Conservation (phyloP, 2,329 filamentous ascomycete species). For the Juglanconis sp. region DNA sequence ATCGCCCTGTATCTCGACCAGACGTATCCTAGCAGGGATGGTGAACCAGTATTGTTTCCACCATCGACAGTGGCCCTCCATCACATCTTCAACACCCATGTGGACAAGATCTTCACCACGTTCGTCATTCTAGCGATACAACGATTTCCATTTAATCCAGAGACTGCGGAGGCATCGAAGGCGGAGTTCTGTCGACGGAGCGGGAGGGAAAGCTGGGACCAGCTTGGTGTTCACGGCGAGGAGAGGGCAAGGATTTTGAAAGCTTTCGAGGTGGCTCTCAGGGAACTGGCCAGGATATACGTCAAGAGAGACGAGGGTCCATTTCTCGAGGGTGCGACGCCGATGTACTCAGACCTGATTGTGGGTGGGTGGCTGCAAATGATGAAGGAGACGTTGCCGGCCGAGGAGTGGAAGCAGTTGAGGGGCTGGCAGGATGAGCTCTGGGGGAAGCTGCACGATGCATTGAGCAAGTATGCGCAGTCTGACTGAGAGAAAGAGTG, state of each 20-base stretch:
- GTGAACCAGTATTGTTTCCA: slow-evolving; percentile 20
- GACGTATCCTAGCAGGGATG: slow-evolving; percentile 37
- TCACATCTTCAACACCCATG: slow-evolving; percentile 46
- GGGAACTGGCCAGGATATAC: slow-evolving; percentile 39
- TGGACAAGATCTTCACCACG: slow-evolving; percentile 52
- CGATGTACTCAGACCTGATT: slow-evolving; percentile 54
- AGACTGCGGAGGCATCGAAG: slow-evolving; percentile 39
- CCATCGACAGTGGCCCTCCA: not conserved
- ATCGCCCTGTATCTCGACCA: slow-evolving; percentile 60
- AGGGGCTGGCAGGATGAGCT: slow-evolving; percentile 47
- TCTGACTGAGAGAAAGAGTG: not conserved
- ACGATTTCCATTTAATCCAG: slow-evolving; percentile 49
- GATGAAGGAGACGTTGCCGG: slow-evolving; percentile 36
- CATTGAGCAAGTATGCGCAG: slow-evolving; percentile 34
- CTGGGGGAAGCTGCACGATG: slow-evolving; percentile 49
- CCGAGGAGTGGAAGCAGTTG: slow-evolving; percentile 39
- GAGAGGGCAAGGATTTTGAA: slow-evolving; percentile 33
- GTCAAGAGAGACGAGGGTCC: slow-evolving; percentile 38
- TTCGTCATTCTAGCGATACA: slow-evolving; percentile 39
- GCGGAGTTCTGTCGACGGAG: slow-evolving; percentile 48
- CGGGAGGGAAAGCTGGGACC: slow-evolving; percentile 42
- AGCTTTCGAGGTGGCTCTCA: slow-evolving; percentile 40
- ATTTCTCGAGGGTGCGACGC: slow-evolving; percentile 43
- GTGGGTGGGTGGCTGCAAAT: slow-evolving; percentile 55
- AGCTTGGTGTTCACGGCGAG: slow-evolving; percentile 36